These are phyloP conservation scores for Phaeolepiota aurea DNA, from an alignment of 768 basidiomycete genomes.

Conservation along the genomic window DNA sequence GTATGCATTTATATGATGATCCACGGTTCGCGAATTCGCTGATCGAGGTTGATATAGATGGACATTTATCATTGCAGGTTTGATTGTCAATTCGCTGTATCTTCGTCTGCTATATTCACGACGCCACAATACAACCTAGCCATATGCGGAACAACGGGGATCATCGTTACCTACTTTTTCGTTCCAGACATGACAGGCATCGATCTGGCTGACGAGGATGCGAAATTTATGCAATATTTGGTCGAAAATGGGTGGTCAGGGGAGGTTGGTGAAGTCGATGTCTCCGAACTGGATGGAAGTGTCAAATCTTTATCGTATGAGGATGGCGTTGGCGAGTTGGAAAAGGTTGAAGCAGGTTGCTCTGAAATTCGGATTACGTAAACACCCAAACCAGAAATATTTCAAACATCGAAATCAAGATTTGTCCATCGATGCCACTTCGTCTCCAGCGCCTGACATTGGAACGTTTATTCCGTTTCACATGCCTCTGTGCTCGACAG, in stretches of 20 bases:
- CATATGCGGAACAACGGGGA: conserved; percentile 56
- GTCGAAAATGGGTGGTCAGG: conserved; percentile 60
- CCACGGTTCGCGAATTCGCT: neutral
- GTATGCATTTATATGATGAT: conserved; percentile 18
- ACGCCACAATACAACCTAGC: conserved; percentile 28
- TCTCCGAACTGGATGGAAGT: neutral
- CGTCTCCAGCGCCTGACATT: no score
- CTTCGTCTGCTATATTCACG: neutral
- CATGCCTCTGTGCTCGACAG: no score
- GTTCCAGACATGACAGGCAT: conserved; percentile 60
- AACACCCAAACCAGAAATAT: no score
- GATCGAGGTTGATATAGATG: conserved; percentile 26
- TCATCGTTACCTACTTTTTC: conserved; percentile 60
- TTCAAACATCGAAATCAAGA: no score
- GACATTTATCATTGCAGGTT: conserved; percentile 50
- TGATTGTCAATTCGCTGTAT: neutral
- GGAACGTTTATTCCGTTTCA: no score
- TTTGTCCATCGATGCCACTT: no score
- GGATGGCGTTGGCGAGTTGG: neutral
- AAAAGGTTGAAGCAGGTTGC: no score
- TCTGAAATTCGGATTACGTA: no score
- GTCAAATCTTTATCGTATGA: neutral
- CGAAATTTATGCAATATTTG: conserved; percentile 51
- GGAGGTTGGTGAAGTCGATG: conserved; percentile 46
- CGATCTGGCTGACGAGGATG: conserved; percentile 61